Percentiles rank a stretch among this genome's conserved stretches.
Conservation (phyloP, 2,329 filamentous ascomycete species). For the Massarina eburnea region DNA sequence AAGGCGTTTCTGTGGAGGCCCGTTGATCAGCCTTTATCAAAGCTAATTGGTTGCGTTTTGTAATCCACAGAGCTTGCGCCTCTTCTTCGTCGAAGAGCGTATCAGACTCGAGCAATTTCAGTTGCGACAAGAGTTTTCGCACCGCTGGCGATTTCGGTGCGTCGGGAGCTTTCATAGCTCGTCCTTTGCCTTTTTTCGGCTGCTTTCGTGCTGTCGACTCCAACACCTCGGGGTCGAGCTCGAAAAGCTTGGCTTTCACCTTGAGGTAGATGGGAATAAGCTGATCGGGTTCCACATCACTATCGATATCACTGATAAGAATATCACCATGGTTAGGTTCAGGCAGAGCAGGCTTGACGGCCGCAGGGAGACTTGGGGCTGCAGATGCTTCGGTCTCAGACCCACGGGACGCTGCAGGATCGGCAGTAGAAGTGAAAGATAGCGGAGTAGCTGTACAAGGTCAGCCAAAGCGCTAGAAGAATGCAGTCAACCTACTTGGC, state of each 20-base stretch:
- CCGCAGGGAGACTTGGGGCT: constrained; percentile 3
- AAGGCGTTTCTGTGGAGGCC: not conserved
- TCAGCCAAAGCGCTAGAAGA: not conserved
- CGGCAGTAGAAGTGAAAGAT: not conserved
- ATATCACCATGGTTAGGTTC: constrained; percentile 31
- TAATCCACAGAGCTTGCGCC: constrained; percentile 51
- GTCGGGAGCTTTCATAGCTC: constrained; percentile 17
- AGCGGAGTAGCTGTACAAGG: not conserved
- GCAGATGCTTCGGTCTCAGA: constrained; percentile 3
- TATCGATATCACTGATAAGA: constrained; percentile 52
- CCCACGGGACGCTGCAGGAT: not conserved
- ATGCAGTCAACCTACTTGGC: constrained; percentile 17
- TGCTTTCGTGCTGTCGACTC: constrained; percentile 42
- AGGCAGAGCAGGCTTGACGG: not conserved
- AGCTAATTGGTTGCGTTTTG: constrained; percentile 46
- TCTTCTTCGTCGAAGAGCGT: constrained; percentile 52
- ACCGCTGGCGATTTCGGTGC: constrained; percentile 49
- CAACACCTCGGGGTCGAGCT: constrained; percentile 61
- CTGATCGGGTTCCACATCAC: constrained; percentile 53
- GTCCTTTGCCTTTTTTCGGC: constrained; percentile 22
- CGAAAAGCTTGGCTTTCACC: constrained; percentile 61
- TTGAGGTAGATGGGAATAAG: constrained; percentile 73
- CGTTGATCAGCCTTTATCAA: constrained; percentile 40
- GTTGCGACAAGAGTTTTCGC: constrained; percentile 69
- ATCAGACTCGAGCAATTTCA: constrained; percentile 72